Percentiles rank a stretch among this genome's conserved stretches.
Evolutionary conservation across 192 early-diverging fungal genomes (phyloP).

Genomic region (Bifiguratus adelaidae): DNA sequence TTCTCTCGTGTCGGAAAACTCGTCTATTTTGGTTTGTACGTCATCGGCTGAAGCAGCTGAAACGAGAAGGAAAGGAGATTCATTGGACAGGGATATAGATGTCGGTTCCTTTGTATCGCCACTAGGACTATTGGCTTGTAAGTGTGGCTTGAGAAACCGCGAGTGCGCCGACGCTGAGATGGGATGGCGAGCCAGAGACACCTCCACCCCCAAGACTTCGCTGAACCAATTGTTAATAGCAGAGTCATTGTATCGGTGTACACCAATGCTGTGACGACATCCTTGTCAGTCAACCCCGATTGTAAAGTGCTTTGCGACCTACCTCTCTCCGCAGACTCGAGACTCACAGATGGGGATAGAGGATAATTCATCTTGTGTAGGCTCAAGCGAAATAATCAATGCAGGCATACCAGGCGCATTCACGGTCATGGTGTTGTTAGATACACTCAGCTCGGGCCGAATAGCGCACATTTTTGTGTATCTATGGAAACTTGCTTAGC

Average conservation of each 20-base stretch:
- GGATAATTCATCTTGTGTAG: no score
- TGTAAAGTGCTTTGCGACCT: no score
- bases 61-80: slow-evolving; percentile 62
- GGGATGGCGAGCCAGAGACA: slow-evolving; percentile 27
- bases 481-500: no score
- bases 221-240: slow-evolving; percentile 35
- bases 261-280: background rate
- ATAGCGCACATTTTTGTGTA: no score
- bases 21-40: slow-evolving; percentile 37
- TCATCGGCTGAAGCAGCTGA: slow-evolving; percentile 41
- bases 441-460: no score
- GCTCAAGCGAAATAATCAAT: no score
- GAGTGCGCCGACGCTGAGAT: background rate
- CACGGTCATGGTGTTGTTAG: no score
- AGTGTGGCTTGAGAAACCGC: slow-evolving; percentile 22
- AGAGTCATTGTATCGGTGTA: slow-evolving; percentile 12
- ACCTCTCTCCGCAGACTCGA: no score
- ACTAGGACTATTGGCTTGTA: slow-evolving; percentile 7
- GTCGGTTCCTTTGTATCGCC: slow-evolving; percentile 1
- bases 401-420: no score
- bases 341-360: no score
- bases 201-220: slow-evolving; percentile 18
- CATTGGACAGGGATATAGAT: slow-evolving; percentile 53
- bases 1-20: slow-evolving; percentile 12
- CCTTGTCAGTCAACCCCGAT: background rate